Conservation (phyloP, 2,329 filamentous ascomycete genomes). For the Scorias spongiosa region DNA sequence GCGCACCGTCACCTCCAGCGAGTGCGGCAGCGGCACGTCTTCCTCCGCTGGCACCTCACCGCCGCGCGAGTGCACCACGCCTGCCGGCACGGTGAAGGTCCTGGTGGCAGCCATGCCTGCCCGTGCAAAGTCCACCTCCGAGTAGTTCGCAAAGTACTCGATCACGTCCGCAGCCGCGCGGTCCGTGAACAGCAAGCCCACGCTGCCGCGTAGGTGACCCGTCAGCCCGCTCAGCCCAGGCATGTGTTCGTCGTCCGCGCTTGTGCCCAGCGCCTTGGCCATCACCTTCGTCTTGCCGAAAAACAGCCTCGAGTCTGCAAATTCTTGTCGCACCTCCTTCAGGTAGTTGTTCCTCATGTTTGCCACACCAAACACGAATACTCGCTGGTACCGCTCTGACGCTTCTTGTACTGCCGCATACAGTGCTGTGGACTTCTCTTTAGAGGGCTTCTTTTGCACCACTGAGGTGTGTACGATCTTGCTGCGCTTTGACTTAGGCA, state of each 20-base stretch:
- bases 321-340: slow-evolving; percentile 74
- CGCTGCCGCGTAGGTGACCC: slow-evolving; percentile 59
- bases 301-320: slow-evolving; percentile 79
- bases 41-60: slow-evolving; percentile 67
- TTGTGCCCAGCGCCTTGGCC: slow-evolving; percentile 78
- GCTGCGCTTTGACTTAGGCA: slow-evolving; percentile 94
- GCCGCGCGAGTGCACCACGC: slow-evolving; percentile 62
- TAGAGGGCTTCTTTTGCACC: slow-evolving; percentile 75
- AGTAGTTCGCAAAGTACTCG: slow-evolving; percentile 56
- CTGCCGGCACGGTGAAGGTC: slow-evolving; percentile 65
- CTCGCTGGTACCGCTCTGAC: slow-evolving; percentile 71
- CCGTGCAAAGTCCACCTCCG: slow-evolving; percentile 77
- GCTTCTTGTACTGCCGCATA: slow-evolving; percentile 78
- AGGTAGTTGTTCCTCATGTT: slow-evolving; percentile 98
- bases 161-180: slow-evolving; percentile 52
- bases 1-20: slow-evolving; percentile 76
- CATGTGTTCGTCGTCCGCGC: slow-evolving; percentile 56
- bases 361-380: slow-evolving; percentile 85
- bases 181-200: slow-evolving; percentile 83
- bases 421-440: slow-evolving; percentile 73
- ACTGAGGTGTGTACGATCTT: slow-evolving; percentile 81
- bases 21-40: slow-evolving; percentile 77
- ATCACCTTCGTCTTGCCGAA: slow-evolving; percentile 99
- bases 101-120: slow-evolving; percentile 64
- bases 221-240: slow-evolving; percentile 59